A percentile compares a stretch with the other conserved stretches of the same genome.
Evolutionary conservation across 2,329 filamentous ascomycete genomes (phyloP).

Genomic region (Byssochlamys sp.): DNA sequence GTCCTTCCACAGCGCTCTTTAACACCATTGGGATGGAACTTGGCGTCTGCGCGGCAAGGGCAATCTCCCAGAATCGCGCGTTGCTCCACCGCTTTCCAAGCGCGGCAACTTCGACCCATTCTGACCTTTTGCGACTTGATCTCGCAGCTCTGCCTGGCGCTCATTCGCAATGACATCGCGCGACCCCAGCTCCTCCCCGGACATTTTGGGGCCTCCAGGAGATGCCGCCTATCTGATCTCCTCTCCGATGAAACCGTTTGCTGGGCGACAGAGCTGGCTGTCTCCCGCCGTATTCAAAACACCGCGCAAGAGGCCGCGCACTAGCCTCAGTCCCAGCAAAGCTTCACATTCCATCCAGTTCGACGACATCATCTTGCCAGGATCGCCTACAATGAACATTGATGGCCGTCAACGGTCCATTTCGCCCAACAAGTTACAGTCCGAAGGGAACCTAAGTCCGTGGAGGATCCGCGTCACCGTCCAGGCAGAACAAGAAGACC

Average conservation of each 20-base stretch:
- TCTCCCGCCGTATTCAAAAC: slow-evolving; percentile 28
- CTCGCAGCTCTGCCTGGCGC: slow-evolving; percentile 12
- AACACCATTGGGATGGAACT: neutral
- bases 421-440: slow-evolving; percentile 30
- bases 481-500: slow-evolving; percentile 38
- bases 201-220: slow-evolving; percentile 34
- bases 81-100: slow-evolving; percentile 11
- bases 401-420: slow-evolving; percentile 19
- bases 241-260: slow-evolving; percentile 31
- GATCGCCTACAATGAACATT: slow-evolving; percentile 25
- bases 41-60: slow-evolving; percentile 12
- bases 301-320: slow-evolving; percentile 25
- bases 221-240: slow-evolving; percentile 35
- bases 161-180: slow-evolving; percentile 20
- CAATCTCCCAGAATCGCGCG: slow-evolving; percentile 4
- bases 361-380: slow-evolving; percentile 34
- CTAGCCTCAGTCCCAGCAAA: slow-evolving; percentile 27
- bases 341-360: slow-evolving; percentile 33
- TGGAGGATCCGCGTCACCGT: slow-evolving; percentile 41
- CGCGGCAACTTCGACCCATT: slow-evolving; percentile 7
- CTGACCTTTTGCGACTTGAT: neutral
- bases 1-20: neutral
- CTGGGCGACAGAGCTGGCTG: slow-evolving; percentile 30
- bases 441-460: slow-evolving; percentile 35
- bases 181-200: slow-evolving; percentile 33